These are phyloP conservation scores for Apiotrichum gamsii DNA, from an alignment of 1,284 basidiomycete genomes.

Conservation along the genomic window DNA sequence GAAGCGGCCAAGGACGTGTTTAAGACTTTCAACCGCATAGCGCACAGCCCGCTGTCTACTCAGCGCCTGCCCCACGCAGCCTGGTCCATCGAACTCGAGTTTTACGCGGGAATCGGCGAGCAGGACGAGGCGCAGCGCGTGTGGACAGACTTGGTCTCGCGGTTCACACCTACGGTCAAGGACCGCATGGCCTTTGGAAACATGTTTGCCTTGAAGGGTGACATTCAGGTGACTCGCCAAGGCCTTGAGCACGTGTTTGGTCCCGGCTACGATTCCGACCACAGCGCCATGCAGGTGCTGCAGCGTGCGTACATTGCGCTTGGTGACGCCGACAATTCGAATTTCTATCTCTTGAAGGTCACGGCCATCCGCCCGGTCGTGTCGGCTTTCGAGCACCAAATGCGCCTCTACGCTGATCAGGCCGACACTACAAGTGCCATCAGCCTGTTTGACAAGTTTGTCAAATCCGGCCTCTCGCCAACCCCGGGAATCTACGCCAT, in stretches of 20 bases:
- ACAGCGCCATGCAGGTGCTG: conserved; percentile 15
- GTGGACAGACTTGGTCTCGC: conserved; percentile 5
- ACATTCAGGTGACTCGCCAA: not conserved
- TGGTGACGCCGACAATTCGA: conserved; percentile 13
- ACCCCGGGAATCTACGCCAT: conserved; percentile 59
- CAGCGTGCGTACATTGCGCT: conserved; percentile 21
- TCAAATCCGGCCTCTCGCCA: conserved; percentile 51
- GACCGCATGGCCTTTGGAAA: conserved; percentile 5
- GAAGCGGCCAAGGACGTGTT: conserved; percentile 7
- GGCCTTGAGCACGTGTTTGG: conserved; percentile 2
- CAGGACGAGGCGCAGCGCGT: conserved; percentile 1
- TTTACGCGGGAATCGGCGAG: conserved; percentile 8
- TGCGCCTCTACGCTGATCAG: conserved; percentile 57
- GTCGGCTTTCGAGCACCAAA: conserved; percentile 28
- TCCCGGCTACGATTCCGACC: not conserved
- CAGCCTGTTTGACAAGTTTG: conserved; percentile 61
- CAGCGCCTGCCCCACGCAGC: too few relatives aligned
- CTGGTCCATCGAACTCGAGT: too few relatives aligned
- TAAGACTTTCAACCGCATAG: not conserved
- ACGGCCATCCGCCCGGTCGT: conserved; percentile 37
- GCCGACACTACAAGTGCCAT: conserved; percentile 58
- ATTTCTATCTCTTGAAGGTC: too few relatives aligned
- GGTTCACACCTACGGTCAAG: conserved; percentile 3
- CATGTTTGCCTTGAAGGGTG: conserved; percentile 4
- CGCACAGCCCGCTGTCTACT: too few relatives aligned